phyloP scores from a whole-genome alignment of 257 asterid species.

The Solanum piurae region DNA sequence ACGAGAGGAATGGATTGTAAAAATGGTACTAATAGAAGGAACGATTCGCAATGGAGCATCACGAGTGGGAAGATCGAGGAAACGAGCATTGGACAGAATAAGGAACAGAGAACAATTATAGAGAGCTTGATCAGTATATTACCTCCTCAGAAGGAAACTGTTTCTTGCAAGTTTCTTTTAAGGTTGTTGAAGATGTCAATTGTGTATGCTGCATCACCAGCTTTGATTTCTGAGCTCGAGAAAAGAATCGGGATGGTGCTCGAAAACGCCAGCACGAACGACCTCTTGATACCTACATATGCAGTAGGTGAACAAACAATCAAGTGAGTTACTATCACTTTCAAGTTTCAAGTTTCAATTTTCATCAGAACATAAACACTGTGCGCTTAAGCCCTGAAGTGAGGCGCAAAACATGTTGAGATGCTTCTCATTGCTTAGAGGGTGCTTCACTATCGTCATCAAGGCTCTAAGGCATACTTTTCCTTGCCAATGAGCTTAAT shows the following conservation, averaged over 20 bases:
- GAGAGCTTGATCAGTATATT: conserved; percentile 64
- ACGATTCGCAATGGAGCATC: conserved; percentile 49
- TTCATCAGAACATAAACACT: not conserved
- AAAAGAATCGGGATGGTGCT: conserved; percentile 57
- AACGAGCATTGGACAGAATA: conserved; percentile 21
- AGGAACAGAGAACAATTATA: conserved; percentile 42
- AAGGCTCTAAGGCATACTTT: not conserved
- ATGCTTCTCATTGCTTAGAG: not conserved
- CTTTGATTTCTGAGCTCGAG: conserved; percentile 72
- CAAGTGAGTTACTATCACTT: conserved; percentile 37
- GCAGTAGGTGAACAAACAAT: conserved; percentile 34
- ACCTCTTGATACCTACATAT: conserved; percentile 60
- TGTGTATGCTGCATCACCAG: conserved; percentile 51
- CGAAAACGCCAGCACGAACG: conserved; percentile 49
- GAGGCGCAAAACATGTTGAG: not conserved
- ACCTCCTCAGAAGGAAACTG: conserved; percentile 60
- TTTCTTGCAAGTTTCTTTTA: conserved; percentile 59
- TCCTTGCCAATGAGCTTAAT: not conserved
- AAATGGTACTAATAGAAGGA: conserved; percentile 7
- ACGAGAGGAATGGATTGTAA: conserved; percentile 8
- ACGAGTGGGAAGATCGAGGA: conserved; percentile 36
- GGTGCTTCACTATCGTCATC: not conserved
- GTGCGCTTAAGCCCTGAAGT: not conserved
- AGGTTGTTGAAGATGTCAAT: conserved; percentile 57
- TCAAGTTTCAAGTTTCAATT: not conserved